These are phyloP conservation scores for Craterostigma plantagineum DNA, from an alignment of 257 asterid genomes.

Conservation along the genomic window DNA sequence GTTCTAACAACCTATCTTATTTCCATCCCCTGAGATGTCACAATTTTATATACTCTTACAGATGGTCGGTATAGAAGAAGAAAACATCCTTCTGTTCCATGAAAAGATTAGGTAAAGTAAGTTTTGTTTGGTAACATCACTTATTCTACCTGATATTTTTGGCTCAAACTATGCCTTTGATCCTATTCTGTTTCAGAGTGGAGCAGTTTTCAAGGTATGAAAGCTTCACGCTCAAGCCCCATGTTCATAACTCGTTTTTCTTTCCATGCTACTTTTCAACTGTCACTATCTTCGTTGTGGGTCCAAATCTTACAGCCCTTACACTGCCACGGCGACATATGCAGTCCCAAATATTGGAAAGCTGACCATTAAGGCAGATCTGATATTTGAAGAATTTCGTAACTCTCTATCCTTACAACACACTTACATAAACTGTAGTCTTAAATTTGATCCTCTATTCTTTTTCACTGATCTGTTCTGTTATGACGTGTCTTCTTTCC, in stretches of 20 bases:
- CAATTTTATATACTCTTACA: constrained; percentile 10
- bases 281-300: too few relatives aligned
- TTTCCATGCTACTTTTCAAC: too few relatives aligned
- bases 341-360: constrained; percentile 55
- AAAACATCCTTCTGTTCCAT: constrained; percentile 47
- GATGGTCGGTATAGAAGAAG: constrained; percentile 72
- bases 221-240: constrained; percentile 11
- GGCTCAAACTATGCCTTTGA: constrained; percentile 8
- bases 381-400: constrained; percentile 73
- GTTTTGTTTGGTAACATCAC: constrained; percentile 6
- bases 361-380: constrained; percentile 65
- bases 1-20: too few relatives aligned
- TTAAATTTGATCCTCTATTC: too few relatives aligned
- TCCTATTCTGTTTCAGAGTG: constrained; percentile 41
- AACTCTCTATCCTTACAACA: constrained; percentile 11
- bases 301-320: constrained; percentile 47
- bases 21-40: not conserved
- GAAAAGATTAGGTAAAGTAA: constrained; percentile 68
- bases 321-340: constrained; percentile 38
- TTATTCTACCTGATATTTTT: constrained; percentile 8
- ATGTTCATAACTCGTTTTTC: constrained; percentile 9
- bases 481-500: too few relatives aligned
- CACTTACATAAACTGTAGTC: not conserved
- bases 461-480: too few relatives aligned
- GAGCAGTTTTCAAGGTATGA: constrained; percentile 74